Conservation (phyloP, 176 grass and related monocot species). For the Oryza nivara region DNA sequence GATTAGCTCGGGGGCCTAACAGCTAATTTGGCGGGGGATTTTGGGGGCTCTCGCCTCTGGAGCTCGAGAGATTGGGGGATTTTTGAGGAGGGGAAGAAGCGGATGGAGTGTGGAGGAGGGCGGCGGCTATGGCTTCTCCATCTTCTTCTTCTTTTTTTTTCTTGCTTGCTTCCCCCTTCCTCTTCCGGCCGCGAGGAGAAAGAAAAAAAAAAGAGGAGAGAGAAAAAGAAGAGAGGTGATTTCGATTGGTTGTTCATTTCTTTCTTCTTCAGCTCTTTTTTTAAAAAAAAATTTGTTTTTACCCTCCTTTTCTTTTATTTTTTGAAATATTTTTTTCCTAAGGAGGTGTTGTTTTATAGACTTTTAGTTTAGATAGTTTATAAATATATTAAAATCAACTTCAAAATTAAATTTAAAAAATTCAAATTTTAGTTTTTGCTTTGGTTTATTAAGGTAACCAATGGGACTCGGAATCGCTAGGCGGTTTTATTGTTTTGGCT, state of each 20-base stretch:
- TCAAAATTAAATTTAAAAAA: no score
- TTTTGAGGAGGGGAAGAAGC: neutral
- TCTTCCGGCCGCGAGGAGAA: slow-evolving; percentile 5
- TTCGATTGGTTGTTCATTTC: slow-evolving; percentile 19
- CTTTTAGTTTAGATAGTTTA: neutral
- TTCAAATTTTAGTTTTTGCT: no score
- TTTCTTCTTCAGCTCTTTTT: neutral
- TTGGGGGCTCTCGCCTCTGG: neutral
- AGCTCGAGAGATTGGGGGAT: slow-evolving; percentile 31
- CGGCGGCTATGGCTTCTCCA: slow-evolving; percentile 1
- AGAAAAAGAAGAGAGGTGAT: neutral
- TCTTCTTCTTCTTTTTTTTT: no score
- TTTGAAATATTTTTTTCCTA: neutral
- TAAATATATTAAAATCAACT: no score
- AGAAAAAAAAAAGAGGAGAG: neutral
- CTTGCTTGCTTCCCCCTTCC: neutral
- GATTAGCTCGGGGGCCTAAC: slow-evolving; percentile 16
- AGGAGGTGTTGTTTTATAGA: neutral
- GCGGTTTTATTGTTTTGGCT: neutral
- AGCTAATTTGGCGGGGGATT: slow-evolving; percentile 41
- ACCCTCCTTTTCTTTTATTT: neutral
- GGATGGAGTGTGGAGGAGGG: neutral
- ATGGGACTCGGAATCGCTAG: no score
- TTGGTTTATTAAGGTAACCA: no score
- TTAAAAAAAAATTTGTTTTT: no score